Conservation (phyloP, 805 yeast genomes). For the Candida nemodendra region DNA sequence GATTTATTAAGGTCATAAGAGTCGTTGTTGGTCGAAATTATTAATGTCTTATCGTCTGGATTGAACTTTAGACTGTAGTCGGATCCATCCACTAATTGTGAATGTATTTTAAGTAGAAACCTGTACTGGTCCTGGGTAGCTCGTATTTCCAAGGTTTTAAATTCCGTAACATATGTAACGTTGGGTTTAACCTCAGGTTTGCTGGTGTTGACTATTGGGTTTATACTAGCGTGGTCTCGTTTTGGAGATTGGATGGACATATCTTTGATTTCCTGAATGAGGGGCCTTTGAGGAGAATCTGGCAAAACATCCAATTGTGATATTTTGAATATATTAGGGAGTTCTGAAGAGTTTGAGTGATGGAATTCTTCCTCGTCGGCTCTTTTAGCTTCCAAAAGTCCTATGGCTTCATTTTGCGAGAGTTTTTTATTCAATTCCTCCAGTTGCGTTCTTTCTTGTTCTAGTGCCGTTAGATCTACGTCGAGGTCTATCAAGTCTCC, state of each 20-base stretch:
- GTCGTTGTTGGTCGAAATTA: constrained; percentile 31
- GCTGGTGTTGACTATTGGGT: constrained; percentile 1
- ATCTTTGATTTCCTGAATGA: constrained; percentile 56
- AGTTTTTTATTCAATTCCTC: constrained; percentile 30
- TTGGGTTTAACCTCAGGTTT: constrained; percentile 5
- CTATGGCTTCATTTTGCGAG: constrained; percentile 42
- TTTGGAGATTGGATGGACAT: not conserved
- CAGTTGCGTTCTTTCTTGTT: constrained; percentile 35
- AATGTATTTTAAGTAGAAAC: constrained; percentile 20
- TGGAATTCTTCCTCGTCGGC: constrained; percentile 19
- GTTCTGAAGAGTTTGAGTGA: not conserved
- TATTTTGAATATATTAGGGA: constrained; percentile 4
- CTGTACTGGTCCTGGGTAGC: constrained; percentile 18
- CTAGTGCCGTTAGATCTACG: constrained; percentile 42
- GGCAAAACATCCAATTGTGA: constrained; percentile 1
- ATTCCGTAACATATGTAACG: constrained; percentile 18
- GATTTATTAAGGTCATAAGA: constrained; percentile 20
- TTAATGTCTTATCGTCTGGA: constrained; percentile 28
- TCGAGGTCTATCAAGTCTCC: constrained; percentile 55
- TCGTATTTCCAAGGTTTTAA: constrained; percentile 26
- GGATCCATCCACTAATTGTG: constrained; percentile 30
- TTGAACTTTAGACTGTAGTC: constrained; percentile 36
- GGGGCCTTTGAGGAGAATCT: constrained; percentile 31
- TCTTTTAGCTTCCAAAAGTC: constrained; percentile 41
- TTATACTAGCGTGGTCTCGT: constrained; percentile 2